Conservation (phyloP, 495 filamentous ascomycete genomes). For the Penicillium bialowiezense region DNA sequence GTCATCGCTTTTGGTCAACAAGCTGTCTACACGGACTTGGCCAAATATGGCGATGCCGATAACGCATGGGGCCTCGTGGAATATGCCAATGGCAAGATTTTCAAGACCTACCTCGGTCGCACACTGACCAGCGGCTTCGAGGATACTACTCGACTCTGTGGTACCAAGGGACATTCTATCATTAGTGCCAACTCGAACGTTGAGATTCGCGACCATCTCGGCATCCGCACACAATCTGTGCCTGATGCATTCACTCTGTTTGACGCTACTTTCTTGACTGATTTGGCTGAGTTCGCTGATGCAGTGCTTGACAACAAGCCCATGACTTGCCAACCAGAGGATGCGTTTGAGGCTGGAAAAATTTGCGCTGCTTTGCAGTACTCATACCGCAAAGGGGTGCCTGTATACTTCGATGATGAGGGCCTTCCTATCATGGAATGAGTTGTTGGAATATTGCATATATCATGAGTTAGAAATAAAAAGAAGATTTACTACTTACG, state of each 20-base stretch:
- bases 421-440: conserved; percentile 15
- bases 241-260: conserved; percentile 18
- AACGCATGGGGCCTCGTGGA: conserved; percentile 17
- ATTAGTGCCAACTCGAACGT: conserved; percentile 17
- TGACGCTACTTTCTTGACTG: conserved; percentile 13
- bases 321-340: conserved; percentile 16
- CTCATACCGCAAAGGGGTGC: conserved; percentile 15
- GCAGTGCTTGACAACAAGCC: conserved; percentile 16
- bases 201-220: conserved; percentile 14
- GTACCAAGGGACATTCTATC: conserved; percentile 16
- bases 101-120: conserved; percentile 16
- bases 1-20: conserved; percentile 17
- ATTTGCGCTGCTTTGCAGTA: conserved; percentile 17
- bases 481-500: neutral
- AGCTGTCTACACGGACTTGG: conserved; percentile 12
- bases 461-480: neutral
- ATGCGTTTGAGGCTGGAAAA: conserved; percentile 18
- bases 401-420: conserved; percentile 15
- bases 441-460: neutral
- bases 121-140: conserved; percentile 17
- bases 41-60: conserved; percentile 14
- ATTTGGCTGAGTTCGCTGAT: conserved; percentile 16
- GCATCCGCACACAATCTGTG: conserved; percentile 14
- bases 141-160: conserved; percentile 15
- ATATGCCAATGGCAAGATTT: conserved; percentile 17